Evolutionary conservation across 2,329 filamentous ascomycete genomes (phyloP), one percentile per base, ranked within the genome.

Genomic region (Verticillium nubilum): DNA sequence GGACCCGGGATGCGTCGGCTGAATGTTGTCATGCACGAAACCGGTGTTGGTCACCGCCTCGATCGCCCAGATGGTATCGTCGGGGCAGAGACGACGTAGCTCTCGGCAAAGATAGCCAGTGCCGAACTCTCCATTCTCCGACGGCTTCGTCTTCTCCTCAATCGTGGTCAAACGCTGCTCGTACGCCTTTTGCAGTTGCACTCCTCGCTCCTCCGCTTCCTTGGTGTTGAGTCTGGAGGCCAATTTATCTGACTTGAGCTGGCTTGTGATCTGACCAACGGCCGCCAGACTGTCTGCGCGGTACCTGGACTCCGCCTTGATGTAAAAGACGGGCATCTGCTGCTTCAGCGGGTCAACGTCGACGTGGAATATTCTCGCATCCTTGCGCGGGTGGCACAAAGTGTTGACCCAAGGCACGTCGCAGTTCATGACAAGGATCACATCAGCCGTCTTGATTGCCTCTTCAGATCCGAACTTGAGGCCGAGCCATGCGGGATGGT

Each of bases 351-450:
- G 85, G 64, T 89, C 86, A 54, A 86, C 78, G 64, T 89, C 86
- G 52, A 89, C 79, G 66, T 89, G 86, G 73, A 84, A 87, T 59
- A 89, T 75, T 62, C 77, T 78, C 23, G 82, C 81, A 17, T 80
- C 77, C 2, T 75, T 71, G 1, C 72, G 72, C 0, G 86, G 86
- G 63, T 78, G 78, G 72, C 83, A 86, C 17, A 86, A 85, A 0
- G 91, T 95, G n/a, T 88, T 87, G 59, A 97, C 92, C 92, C 92
- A 97, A 0, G 93, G 93, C 0, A 97, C 92, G 69, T 97, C 93
- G 64, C 92, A 96, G 72, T 97, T 90, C 26, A 96, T 70, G 2
- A 97, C 88, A 1, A 97, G 65, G 61, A 97, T 96, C 12, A 92
- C 84, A 70, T 97, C 94, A 0, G 93, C 91, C 0, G 85, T 85